These are phyloP conservation scores for Gloeostereum incarnatum DNA, from an alignment of 768 basidiomycete species.

Conservation along the genomic window DNA sequence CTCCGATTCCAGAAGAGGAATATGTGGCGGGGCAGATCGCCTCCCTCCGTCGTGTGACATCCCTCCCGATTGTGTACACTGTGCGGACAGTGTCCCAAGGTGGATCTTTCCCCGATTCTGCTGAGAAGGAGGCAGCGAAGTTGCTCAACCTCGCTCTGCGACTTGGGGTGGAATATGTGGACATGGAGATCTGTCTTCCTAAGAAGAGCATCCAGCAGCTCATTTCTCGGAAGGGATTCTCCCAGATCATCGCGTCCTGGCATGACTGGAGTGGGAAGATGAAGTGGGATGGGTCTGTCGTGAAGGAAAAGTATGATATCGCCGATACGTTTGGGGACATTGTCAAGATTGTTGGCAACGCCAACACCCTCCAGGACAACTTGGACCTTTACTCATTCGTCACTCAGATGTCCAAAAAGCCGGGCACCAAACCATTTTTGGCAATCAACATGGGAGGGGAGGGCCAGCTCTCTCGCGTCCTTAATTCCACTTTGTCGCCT, in stretches of 20 bases:
- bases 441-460: conserved; percentile 90
- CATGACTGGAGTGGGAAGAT: conserved; percentile 88
- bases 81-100: conserved; percentile 85
- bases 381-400: conserved; percentile 70
- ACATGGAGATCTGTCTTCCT: conserved; percentile 79
- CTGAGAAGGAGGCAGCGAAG: conserved; percentile 60
- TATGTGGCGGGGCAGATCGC: conserved; percentile 82
- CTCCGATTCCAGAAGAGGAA: conserved; percentile 50
- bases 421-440: conserved; percentile 70
- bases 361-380: conserved; percentile 68
- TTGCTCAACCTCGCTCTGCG: conserved; percentile 74
- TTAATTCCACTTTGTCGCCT: conserved; percentile 82
- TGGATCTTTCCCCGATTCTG: conserved; percentile 80
- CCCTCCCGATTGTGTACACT: conserved; percentile 87
- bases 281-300: conserved; percentile 64
- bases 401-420: conserved; percentile 26
- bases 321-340: conserved; percentile 75
- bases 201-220: conserved; percentile 53
- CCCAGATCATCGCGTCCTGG: conserved; percentile 86
- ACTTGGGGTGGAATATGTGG: conserved; percentile 86
- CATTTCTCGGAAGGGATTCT: conserved; percentile 50
- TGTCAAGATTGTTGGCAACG: conserved; percentile 88
- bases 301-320: conserved; percentile 59
- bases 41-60: conserved; percentile 63
- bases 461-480: conserved; percentile 85